A percentile compares a stretch with the other conserved stretches of the same genome.
Evolutionary conservation across 2,329 filamentous ascomycete genomes (phyloP).

Genomic region (Botryosphaeria dothidea): DNA sequence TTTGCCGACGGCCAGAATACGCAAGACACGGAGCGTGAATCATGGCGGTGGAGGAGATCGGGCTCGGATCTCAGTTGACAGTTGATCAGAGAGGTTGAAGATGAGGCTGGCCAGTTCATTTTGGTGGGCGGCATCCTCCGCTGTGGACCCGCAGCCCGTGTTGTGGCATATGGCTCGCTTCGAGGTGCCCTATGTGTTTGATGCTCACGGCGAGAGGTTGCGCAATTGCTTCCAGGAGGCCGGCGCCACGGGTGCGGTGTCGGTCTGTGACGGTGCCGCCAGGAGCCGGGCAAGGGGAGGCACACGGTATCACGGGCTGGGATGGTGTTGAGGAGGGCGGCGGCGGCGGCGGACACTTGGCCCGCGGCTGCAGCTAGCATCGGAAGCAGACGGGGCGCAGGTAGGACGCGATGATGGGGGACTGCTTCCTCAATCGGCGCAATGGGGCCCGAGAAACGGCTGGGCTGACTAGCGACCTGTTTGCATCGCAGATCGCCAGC

Average conservation of each 20-base stretch:
- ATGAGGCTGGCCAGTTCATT: background rate
- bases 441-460: background rate
- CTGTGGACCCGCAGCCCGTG: background rate
- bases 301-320: background rate
- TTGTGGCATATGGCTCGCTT: background rate
- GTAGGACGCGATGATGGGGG: too few relatives aligned
- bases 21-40: background rate
- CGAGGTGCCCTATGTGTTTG: background rate
- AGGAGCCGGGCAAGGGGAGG: too few relatives aligned
- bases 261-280: background rate
- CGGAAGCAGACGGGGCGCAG: background rate
- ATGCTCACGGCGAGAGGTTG: background rate
- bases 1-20: constrained; percentile 1
- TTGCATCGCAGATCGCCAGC: background rate
- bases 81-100: background rate
- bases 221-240: background rate
- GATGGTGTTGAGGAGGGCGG: background rate
- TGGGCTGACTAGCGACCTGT: background rate
- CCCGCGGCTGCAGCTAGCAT: background rate
- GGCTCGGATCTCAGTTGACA: background rate
- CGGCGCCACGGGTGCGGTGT: background rate
- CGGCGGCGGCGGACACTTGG: background rate
- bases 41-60: background rate
- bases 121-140: background rate
- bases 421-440: too few relatives aligned